A percentile compares a stretch with the other conserved stretches of the same genome.
phyloP scores from a whole-genome alignment of 2,329 filamentous ascomycete species.

The Penicillium vulpinum region DNA sequence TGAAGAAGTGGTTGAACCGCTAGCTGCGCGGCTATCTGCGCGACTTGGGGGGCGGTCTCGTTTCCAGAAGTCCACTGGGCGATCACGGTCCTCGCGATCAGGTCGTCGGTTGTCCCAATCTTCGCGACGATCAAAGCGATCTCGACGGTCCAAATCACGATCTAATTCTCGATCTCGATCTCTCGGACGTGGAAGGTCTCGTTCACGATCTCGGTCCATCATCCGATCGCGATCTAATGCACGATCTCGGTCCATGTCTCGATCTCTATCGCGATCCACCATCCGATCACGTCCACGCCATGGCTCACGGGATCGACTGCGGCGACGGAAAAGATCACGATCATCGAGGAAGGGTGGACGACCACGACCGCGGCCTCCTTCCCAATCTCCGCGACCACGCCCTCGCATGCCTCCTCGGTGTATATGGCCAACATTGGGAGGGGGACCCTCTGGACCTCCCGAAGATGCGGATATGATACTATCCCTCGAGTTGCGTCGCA shows the following conservation, averaged over 20 bases:
- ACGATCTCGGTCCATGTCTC: constrained; percentile 33
- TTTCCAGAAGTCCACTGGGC: constrained; percentile 39
- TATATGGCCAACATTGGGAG: constrained; percentile 34
- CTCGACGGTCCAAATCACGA: constrained; percentile 37
- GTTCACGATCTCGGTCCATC: constrained; percentile 33
- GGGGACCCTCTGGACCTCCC: constrained; percentile 38
- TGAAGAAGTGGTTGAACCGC: constrained; percentile 25
- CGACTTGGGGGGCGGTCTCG: constrained; percentile 41
- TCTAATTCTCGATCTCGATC: constrained; percentile 35
- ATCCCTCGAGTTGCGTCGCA: constrained; percentile 48
- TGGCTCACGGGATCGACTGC: constrained; percentile 47
- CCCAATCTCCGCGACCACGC: constrained; percentile 46
- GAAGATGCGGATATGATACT: constrained; percentile 42
- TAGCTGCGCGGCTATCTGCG: constrained; percentile 31
- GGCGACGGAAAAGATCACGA: constrained; percentile 44
- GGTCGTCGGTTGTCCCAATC: constrained; percentile 31
- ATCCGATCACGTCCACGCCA: constrained; percentile 41
- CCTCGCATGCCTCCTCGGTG: constrained; percentile 44
- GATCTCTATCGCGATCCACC: constrained; percentile 39
- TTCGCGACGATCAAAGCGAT: constrained; percentile 34
- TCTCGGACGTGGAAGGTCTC: constrained; percentile 28
- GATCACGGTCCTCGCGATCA: constrained; percentile 32
- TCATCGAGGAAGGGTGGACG: constrained; percentile 43
- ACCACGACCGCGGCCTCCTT: constrained; percentile 46
- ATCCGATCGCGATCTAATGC: constrained; percentile 28